phyloP scores from a whole-genome alignment of 805 yeast species.

The Lachancea mirantina region DNA sequence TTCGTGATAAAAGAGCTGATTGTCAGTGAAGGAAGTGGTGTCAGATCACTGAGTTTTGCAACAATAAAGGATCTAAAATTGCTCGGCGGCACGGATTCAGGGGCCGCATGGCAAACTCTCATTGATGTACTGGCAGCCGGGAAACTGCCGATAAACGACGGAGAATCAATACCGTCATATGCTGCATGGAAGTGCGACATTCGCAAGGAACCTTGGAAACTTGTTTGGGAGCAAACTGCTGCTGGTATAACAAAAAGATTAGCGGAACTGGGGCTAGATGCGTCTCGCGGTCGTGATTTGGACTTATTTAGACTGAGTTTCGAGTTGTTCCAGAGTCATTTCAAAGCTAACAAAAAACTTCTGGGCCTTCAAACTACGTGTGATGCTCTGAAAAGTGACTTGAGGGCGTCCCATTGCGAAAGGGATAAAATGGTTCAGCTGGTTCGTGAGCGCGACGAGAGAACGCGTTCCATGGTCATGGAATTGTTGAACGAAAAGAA shows the following conservation, averaged over 20 bases:
- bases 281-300: slow-evolving; percentile 15
- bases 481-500: slow-evolving; percentile 25
- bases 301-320: slow-evolving; percentile 23
- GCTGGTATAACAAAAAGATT: slow-evolving; percentile 17
- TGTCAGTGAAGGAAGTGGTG: slow-evolving; percentile 23
- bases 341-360: slow-evolving; percentile 11
- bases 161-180: no score
- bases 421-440: slow-evolving; percentile 11
- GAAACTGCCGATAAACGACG: slow-evolving; percentile 6
- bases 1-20: slow-evolving; percentile 10
- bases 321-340: slow-evolving; percentile 11
- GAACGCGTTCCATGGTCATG: slow-evolving; percentile 17
- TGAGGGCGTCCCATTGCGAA: slow-evolving; percentile 8
- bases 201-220: slow-evolving; percentile 12
- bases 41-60: slow-evolving; percentile 7
- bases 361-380: not conserved
- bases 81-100: slow-evolving; percentile 7
- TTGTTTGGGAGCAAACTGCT: slow-evolving; percentile 17
- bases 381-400: slow-evolving; percentile 2
- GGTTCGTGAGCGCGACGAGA: slow-evolving; percentile 18
- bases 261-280: slow-evolving; percentile 15
- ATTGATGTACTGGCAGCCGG: slow-evolving; percentile 17
- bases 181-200: slow-evolving; percentile 17
- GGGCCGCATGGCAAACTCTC: slow-evolving; percentile 22
- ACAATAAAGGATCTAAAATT: slow-evolving; percentile 9